A percentile compares a stretch with the other conserved stretches of the same genome.
Conservation (phyloP, 78 protist genomes). For the Monocercomonoides exilis region DNA sequence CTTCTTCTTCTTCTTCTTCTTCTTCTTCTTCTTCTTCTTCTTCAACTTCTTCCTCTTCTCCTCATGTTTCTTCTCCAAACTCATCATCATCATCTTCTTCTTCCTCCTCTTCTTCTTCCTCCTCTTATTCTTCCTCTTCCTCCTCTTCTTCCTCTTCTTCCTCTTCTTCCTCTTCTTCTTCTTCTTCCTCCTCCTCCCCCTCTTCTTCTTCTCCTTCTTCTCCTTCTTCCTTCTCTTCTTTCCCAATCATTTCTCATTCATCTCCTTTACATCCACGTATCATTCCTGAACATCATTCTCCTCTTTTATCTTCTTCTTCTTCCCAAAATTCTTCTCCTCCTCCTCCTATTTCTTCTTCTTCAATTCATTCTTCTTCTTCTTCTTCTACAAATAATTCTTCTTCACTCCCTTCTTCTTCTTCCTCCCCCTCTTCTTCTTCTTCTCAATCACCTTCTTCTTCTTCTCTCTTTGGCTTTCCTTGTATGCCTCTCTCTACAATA, state of each 20-base stretch:
- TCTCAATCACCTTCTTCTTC: not conserved
- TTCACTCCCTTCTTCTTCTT: not conserved
- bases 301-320: too few species aligned
- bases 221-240: not conserved
- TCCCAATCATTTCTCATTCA: not conserved
- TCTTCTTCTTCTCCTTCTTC: not conserved
- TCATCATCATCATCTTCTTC: not conserved
- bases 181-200: not conserved
- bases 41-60: too few species aligned
- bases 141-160: not conserved
- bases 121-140: too few species aligned
- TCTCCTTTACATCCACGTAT: not conserved
- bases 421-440: not conserved
- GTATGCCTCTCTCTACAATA: too few species aligned
- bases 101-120: not conserved
- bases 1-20: not conserved
- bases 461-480: too few species aligned
- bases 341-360: too few species aligned
- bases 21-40: not conserved
- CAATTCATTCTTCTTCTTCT: too few species aligned
- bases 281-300: not conserved
- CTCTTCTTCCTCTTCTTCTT: not conserved
- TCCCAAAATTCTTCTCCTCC: too few species aligned
- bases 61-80: too few species aligned
- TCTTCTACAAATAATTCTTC: too few species aligned